Evolutionary conservation across 768 basidiomycete species (phyloP).

Genomic region (Podaxis sp.): DNA sequence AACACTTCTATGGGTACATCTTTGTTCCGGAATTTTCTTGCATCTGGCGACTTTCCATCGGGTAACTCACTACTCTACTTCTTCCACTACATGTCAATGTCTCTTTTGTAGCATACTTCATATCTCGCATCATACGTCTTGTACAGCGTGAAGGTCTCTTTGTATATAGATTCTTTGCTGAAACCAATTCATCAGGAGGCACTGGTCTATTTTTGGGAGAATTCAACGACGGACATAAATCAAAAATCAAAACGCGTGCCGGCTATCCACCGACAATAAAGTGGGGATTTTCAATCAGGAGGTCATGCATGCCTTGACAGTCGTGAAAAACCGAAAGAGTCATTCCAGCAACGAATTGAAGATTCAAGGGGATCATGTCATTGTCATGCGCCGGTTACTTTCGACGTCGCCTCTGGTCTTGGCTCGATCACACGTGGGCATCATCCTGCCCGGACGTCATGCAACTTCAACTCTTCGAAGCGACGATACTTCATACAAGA

Average conservation of each 20-base stretch:
- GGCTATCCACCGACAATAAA: too few species aligned
- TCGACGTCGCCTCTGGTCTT: too few species aligned
- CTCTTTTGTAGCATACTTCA: not conserved
- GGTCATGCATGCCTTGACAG: too few species aligned
- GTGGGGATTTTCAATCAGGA: too few species aligned
- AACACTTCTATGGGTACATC: not conserved
- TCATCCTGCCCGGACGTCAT: not conserved
- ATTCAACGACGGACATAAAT: not conserved
- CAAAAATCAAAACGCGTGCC: not conserved
- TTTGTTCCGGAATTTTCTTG: not conserved
- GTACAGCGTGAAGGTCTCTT: not conserved
- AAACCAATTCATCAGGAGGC: too few species aligned
- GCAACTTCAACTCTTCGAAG: slow-evolving; percentile 1
- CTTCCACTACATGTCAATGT: not conserved
- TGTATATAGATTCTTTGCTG: too few species aligned
- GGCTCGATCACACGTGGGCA: not conserved
- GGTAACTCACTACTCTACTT: not conserved
- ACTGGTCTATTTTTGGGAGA: too few species aligned
- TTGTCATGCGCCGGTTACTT: too few species aligned
- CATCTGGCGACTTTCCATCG: too few species aligned
- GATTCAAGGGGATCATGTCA: too few species aligned
- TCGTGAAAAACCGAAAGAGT: too few species aligned
- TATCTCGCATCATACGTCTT: not conserved
- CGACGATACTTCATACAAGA: not conserved
- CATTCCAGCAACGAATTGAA: too few species aligned